Conservation (phyloP, 2,329 filamentous ascomycete genomes). For the Ophiostoma sp. region DNA sequence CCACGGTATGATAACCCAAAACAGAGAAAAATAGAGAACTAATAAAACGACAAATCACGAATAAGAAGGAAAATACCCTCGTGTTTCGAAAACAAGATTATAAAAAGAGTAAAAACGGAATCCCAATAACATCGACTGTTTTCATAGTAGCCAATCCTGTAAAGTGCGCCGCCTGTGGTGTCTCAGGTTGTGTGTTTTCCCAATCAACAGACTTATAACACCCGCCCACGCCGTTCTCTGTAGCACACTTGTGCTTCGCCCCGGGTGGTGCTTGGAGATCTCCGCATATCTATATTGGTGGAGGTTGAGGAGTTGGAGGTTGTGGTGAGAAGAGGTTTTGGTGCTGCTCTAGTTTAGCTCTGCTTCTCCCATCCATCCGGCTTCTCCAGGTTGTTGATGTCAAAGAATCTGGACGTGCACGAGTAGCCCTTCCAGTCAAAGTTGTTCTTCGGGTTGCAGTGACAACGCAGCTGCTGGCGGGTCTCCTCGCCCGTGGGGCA, state of each 20-base stretch:
- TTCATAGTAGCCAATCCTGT: background rate
- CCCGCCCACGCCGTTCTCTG: background rate
- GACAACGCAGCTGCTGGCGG: conserved; percentile 81
- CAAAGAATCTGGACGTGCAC: conserved; percentile 85
- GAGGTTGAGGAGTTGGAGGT: background rate
- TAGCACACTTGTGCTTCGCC: background rate
- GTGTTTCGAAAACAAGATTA: background rate
- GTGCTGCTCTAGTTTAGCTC: conserved; percentile 46
- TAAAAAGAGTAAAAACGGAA: background rate
- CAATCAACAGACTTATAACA: background rate
- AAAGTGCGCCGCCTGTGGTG: conserved; percentile 23
- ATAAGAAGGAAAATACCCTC: background rate
- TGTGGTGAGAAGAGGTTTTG: background rate
- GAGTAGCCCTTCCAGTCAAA: conserved; percentile 99
- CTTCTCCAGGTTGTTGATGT: conserved; percentile 77
- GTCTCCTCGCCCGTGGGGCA: conserved; percentile 89
- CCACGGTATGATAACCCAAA: background rate
- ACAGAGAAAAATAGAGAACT: background rate
- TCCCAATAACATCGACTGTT: background rate
- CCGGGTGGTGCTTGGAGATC: background rate
- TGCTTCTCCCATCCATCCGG: conserved; percentile 82
- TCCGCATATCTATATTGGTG: background rate
- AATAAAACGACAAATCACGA: background rate
- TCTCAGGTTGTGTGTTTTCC: conserved; percentile 15
- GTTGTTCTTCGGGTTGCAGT: conserved; percentile 94